Conservation (phyloP, 352 stramenopile genomes). For the Globisporangium yorkense region DNA sequence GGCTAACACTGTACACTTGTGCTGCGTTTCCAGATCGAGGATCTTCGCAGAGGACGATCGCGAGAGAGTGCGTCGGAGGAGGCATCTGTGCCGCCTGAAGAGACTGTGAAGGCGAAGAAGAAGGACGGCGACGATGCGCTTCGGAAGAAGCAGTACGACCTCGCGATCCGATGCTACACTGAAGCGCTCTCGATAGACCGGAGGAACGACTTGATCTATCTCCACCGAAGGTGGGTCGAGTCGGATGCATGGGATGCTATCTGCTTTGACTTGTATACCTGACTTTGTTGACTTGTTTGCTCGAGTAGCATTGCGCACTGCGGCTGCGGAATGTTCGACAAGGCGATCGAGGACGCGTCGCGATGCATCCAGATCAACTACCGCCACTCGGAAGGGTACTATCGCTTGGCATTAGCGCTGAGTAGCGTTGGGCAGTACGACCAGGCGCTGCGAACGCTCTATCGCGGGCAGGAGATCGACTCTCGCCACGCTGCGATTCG, state of each 20-base stretch:
- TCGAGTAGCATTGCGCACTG: constrained; percentile 31
- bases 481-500: constrained; percentile 30
- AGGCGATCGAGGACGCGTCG: constrained; percentile 46
- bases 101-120: constrained; percentile 16
- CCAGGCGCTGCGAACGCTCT: constrained; percentile 45
- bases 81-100: constrained; percentile 7
- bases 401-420: constrained; percentile 40
- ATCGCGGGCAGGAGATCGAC: constrained; percentile 49
- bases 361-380: constrained; percentile 61
- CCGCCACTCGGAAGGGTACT: constrained; percentile 49
- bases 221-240: constrained; percentile 32
- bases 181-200: constrained; percentile 39
- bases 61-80: constrained; percentile 24
- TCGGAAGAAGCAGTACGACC: constrained; percentile 39
- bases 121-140: constrained; percentile 41
- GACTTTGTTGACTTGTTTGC: too few relatives aligned
- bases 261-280: too few relatives aligned
- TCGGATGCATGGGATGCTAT: too few relatives aligned
- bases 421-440: constrained; percentile 37
- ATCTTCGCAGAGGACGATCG: constrained; percentile 13
- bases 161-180: constrained; percentile 42
- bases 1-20: background rate
- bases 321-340: constrained; percentile 25
- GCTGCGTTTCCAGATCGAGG: constrained; percentile 7
- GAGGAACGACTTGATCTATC: constrained; percentile 47